Evolutionary conservation across 768 basidiomycete species (phyloP).

Genomic region (Leucocoprinus birnbaumii): DNA sequence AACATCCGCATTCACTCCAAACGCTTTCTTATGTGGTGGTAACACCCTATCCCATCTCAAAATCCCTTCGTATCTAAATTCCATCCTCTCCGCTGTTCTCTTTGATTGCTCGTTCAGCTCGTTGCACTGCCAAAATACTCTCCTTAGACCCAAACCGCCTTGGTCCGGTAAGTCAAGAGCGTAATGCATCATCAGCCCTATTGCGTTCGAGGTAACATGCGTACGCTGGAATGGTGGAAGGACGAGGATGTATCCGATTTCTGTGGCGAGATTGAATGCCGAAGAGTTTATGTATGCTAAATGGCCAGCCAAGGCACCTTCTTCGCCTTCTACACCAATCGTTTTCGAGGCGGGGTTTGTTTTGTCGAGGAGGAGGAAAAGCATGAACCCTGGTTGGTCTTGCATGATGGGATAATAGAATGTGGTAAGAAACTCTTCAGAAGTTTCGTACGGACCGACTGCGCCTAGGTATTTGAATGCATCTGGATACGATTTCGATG

Average conservation of each 20-base stretch:
- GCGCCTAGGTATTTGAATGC: conserved; percentile 43
- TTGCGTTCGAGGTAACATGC: conserved; percentile 55
- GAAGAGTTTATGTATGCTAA: conserved; percentile 49
- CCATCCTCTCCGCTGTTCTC: conserved; percentile 52
- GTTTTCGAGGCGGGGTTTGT: conserved; percentile 21
- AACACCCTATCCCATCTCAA: conserved; percentile 55
- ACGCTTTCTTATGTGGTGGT: conserved; percentile 31
- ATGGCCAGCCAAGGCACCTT: conserved; percentile 44
- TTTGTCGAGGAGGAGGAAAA: conserved; percentile 58
- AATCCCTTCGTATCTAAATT: conserved; percentile 53
- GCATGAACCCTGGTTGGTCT: conserved; percentile 28
- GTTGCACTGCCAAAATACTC: conserved; percentile 63
- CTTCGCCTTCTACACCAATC: conserved; percentile 5
- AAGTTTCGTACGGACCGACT: conserved; percentile 42
- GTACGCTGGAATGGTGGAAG: conserved; percentile 61
- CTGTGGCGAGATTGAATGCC: conserved; percentile 37
- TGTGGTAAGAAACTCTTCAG: conserved; percentile 30
- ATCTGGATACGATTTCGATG: conserved; percentile 30
- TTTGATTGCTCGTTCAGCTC: conserved; percentile 44
- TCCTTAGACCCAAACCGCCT: conserved; percentile 50
- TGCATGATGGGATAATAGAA: conserved; percentile 34
- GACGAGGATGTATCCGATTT: conserved; percentile 55
- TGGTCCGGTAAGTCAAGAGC: conserved; percentile 36
- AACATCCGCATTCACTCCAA: conserved; percentile 28
- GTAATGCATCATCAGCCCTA: conserved; percentile 48